Conservation (phyloP, 1,139 yeast genomes). For the Saccharomyces hybrid region DNA sequence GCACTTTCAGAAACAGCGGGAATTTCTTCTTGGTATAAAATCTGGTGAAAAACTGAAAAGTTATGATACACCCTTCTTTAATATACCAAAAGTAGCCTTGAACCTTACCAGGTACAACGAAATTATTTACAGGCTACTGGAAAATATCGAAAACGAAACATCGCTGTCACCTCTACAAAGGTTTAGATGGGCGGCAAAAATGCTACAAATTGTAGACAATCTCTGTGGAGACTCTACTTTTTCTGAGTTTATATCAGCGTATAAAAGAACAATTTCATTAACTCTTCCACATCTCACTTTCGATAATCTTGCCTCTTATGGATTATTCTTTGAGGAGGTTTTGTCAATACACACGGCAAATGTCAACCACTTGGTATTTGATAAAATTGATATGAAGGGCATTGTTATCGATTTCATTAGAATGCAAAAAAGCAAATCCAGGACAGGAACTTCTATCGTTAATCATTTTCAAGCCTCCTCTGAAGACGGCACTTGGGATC, state of each 20-base stretch:
- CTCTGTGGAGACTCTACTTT: conserved; percentile 3
- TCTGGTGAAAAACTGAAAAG: not conserved
- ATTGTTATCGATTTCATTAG: not conserved
- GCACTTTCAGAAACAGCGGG: not conserved
- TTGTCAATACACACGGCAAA: not conserved
- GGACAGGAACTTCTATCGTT: not conserved
- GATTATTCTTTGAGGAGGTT: not conserved
- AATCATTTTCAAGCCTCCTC: not conserved
- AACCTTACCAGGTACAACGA: not conserved
- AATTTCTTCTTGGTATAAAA: conserved; percentile 1
- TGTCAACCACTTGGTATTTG: not conserved
- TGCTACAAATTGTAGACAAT: not conserved
- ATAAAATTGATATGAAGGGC: not conserved
- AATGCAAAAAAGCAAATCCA: not conserved
- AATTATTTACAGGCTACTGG: conserved; percentile 3
- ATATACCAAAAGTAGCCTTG: not conserved
- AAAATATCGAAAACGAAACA: conserved; percentile 1
- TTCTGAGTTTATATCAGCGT: not conserved
- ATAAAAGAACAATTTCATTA: not conserved
- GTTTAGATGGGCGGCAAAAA: not conserved
- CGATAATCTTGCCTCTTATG: not conserved
- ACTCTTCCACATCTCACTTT: not conserved
- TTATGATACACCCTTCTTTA: not conserved
- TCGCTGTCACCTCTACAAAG: not conserved
- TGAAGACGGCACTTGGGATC: not conserved